phyloP scores from a whole-genome alignment of 768 basidiomycete genomes.

The Amanita pallidorosea region DNA sequence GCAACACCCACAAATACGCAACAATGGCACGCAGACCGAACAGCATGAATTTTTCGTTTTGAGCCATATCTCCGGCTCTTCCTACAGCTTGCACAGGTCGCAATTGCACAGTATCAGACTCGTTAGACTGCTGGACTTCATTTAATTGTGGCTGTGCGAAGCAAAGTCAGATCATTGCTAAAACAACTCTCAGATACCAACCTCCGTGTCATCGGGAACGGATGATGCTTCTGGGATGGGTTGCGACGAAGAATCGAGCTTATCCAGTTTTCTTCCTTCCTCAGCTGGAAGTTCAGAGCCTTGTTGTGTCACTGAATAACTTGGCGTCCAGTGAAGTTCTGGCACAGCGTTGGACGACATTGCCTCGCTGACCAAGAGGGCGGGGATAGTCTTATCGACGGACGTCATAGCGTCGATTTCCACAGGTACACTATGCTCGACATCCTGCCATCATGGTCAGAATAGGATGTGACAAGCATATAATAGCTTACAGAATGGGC shows the following conservation, averaged over 20 bases:
- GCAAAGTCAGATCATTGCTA: background rate
- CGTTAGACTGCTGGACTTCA: background rate
- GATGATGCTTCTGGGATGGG: background rate
- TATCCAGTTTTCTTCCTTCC: slow-evolving; percentile 8
- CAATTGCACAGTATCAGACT: slow-evolving; percentile 1
- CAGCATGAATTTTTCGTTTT: slow-evolving; percentile 1
- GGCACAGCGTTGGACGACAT: background rate
- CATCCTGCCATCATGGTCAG: background rate
- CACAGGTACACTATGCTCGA: background rate
- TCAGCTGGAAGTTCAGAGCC: slow-evolving; percentile 6
- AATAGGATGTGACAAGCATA: background rate
- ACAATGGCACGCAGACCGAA: slow-evolving; percentile 3
- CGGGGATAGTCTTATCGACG: background rate
- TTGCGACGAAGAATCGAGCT: slow-evolving; percentile 9
- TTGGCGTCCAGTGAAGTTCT: slow-evolving; percentile 12
- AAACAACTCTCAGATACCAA: background rate
- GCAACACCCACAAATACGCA: slow-evolving; percentile 3
- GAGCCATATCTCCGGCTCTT: background rate
- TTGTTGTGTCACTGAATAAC: slow-evolving; percentile 13
- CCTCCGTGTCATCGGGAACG: background rate
- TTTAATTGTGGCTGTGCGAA: slow-evolving; percentile 6
- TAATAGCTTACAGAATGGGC: background rate
- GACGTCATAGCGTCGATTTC: background rate
- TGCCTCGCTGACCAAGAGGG: background rate
- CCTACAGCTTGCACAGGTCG: background rate